A percentile compares a stretch with the other conserved stretches of the same genome.
Conservation (phyloP, 2,329 filamentous ascomycete species). For the Blumeriella jaapii region DNA sequence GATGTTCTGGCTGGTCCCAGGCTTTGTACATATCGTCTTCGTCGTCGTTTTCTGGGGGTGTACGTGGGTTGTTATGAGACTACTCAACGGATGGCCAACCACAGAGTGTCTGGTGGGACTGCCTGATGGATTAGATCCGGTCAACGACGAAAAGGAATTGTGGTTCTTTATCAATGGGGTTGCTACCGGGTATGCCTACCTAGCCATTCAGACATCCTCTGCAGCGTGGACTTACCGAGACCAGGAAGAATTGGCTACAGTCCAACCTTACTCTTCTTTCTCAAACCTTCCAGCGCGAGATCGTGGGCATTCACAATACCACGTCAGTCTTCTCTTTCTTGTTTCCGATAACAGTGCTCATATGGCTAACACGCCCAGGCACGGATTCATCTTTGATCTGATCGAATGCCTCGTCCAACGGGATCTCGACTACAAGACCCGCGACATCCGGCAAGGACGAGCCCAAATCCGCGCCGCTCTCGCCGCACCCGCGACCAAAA, state of each 20-base stretch:
- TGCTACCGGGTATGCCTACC: constrained; percentile 39
- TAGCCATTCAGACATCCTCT: constrained; percentile 1
- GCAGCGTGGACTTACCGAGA: constrained; percentile 5
- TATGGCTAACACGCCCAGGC: constrained; percentile 28
- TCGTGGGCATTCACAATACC: constrained; percentile 64
- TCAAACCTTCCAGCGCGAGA: constrained; percentile 49
- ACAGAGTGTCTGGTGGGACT: constrained; percentile 37
- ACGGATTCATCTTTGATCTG: constrained; percentile 63
- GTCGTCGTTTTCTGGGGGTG: constrained; percentile 35
- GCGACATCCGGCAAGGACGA: constrained; percentile 51
- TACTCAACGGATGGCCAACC: constrained; percentile 39
- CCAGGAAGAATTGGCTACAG: constrained; percentile 49
- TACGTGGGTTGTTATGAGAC: constrained; percentile 39
- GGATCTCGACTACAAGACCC: constrained; percentile 60
- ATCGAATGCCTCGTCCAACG: constrained; percentile 69
- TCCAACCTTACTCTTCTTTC: constrained; percentile 61
- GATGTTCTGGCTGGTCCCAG: constrained; percentile 33
- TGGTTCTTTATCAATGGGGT: constrained; percentile 76
- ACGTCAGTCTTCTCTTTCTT: constrained; percentile 45
- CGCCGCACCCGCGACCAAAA: constrained; percentile 44
- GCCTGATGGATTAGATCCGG: constrained; percentile 38
- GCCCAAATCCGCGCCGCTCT: constrained; percentile 49
- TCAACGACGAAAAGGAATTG: constrained; percentile 45
- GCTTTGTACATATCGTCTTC: constrained; percentile 33
- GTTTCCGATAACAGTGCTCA: constrained; percentile 24